Percentiles rank a stretch among this genome's conserved stretches.
These are phyloP conservation scores for Nematocida parisii DNA, from an alignment of 371 early-diverging fungal genomes.

Conservation along the genomic window DNA sequence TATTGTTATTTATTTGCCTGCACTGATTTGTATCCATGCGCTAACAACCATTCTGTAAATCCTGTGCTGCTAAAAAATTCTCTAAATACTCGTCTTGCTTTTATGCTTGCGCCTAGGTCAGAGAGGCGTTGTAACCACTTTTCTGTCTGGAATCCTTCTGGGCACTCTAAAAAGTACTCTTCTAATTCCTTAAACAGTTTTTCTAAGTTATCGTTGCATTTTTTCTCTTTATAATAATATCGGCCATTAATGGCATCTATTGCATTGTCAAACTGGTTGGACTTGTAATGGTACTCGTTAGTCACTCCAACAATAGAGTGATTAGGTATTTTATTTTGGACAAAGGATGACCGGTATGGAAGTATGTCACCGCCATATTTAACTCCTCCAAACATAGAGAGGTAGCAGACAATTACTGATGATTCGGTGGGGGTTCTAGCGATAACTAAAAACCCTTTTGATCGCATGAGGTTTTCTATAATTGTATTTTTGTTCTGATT, in stretches of 20 bases:
- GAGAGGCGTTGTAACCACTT: neutral
- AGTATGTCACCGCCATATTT: slow-evolving; percentile 23
- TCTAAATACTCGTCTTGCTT: slow-evolving; percentile 7
- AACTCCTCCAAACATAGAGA: neutral
- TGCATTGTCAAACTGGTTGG: slow-evolving; percentile 21
- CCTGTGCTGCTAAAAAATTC: slow-evolving; percentile 15
- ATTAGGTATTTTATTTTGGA: neutral
- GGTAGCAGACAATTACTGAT: slow-evolving; percentile 11
- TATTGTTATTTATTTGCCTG: neutral
- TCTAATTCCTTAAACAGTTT: neutral
- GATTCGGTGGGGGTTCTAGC: slow-evolving; percentile 13
- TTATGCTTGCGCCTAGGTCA: slow-evolving; percentile 1
- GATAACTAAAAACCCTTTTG: slow-evolving; percentile 13
- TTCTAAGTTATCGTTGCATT: neutral
- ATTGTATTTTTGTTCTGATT: slow-evolving; percentile 20
- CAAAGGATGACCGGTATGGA: slow-evolving; percentile 32
- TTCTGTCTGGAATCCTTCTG: neutral
- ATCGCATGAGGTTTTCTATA: slow-evolving; percentile 23
- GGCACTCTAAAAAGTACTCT: slow-evolving; percentile 18
- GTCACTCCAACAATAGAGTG: slow-evolving; percentile 15
- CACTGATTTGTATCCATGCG: neutral
- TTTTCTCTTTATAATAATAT: slow-evolving; percentile 7
- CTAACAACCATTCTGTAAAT: slow-evolving; percentile 19
- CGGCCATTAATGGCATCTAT: neutral
- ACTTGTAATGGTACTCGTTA: slow-evolving; percentile 14